Evolutionary conservation across 108 stramenopile genomes (phyloP).

Genomic region (Conticribra guillardii): DNA sequence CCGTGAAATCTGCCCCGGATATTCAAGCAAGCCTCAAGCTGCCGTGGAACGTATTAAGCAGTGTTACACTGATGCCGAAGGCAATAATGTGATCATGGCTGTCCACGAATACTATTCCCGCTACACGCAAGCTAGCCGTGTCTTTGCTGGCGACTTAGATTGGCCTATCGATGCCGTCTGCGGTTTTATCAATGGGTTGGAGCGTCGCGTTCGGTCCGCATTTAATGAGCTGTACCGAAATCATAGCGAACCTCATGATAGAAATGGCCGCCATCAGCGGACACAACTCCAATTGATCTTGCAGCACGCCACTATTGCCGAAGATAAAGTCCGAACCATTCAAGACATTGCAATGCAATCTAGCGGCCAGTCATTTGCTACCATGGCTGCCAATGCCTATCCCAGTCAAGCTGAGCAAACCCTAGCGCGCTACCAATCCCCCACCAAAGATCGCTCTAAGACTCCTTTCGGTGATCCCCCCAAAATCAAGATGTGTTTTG

Average conservation of each 20-base stretch:
- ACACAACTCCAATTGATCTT: not conserved
- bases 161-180: not conserved
- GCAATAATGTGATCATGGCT: not conserved
- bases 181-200: not conserved
- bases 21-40: conserved; percentile 12
- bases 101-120: not conserved
- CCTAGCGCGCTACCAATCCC: not conserved
- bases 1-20: not conserved
- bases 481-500: not conserved
- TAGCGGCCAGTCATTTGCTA: not conserved
- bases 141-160: not conserved
- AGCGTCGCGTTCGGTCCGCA: not conserved
- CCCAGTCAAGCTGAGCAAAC: not conserved
- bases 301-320: not conserved
- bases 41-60: not conserved
- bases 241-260: not conserved
- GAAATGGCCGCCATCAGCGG: not conserved
- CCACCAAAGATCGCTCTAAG: no score
- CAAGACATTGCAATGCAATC: not conserved
- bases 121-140: not conserved
- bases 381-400: not conserved
- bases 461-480: not conserved
- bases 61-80: not conserved
- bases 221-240: conserved; percentile 1
- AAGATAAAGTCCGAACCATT: not conserved